Conservation (phyloP, 352 stramenopile species). For the Globisporangium alternatum region DNA sequence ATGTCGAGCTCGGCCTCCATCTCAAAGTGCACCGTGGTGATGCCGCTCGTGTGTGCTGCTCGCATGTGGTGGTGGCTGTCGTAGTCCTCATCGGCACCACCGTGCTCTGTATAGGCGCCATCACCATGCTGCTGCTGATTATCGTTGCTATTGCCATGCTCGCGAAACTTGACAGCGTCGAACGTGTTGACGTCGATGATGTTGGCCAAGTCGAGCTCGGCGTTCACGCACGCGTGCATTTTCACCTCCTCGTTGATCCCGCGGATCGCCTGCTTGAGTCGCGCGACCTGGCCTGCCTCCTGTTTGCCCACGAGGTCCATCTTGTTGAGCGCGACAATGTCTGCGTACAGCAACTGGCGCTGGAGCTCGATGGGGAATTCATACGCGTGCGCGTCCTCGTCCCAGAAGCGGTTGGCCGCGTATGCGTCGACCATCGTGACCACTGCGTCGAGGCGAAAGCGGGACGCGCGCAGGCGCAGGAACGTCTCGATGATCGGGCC, state of each 20-base stretch:
- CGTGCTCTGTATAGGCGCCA: slow-evolving; percentile 9
- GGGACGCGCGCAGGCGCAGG: slow-evolving; percentile 85
- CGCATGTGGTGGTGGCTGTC: slow-evolving; percentile 15
- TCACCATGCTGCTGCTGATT: neutral
- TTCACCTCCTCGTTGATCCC: slow-evolving; percentile 49
- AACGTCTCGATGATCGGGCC: slow-evolving; percentile 97
- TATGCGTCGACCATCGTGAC: slow-evolving; percentile 95
- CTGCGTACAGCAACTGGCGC: slow-evolving; percentile 62
- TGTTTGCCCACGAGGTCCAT: slow-evolving; percentile 45
- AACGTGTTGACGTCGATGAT: slow-evolving; percentile 76
- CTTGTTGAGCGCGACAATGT: slow-evolving; percentile 76
- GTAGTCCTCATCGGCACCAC: neutral
- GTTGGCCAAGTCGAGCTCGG: slow-evolving; percentile 41
- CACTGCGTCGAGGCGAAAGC: slow-evolving; percentile 94
- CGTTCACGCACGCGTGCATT: slow-evolving; percentile 46
- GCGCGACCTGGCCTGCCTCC: slow-evolving; percentile 17
- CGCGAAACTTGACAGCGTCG: slow-evolving; percentile 56
- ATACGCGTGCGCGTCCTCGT: slow-evolving; percentile 18
- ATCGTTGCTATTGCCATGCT: slow-evolving; percentile 4
- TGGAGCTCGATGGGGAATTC: slow-evolving; percentile 60
- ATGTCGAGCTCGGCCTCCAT: slow-evolving; percentile 46
- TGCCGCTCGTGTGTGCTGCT: slow-evolving; percentile 45
- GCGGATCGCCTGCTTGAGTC: slow-evolving; percentile 30
- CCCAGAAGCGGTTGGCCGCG: slow-evolving; percentile 47
- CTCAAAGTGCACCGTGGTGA: slow-evolving; percentile 60